Conservation (phyloP, 2,329 filamentous ascomycete species). For the Calonectria henricotiae region DNA sequence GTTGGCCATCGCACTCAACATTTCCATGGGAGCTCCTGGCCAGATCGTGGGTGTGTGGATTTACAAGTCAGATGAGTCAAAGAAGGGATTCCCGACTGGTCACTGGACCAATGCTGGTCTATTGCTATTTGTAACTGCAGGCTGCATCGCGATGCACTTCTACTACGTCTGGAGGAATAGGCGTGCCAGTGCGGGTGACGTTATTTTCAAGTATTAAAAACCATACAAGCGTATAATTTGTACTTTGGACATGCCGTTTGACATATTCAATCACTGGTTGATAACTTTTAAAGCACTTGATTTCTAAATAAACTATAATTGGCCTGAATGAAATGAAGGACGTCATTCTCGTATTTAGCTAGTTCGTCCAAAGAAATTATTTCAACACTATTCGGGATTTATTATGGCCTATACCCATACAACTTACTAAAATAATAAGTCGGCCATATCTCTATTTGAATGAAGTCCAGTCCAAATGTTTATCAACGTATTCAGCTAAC, state of each 20-base stretch:
- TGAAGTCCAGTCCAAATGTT: neutral
- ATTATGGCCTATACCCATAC: neutral
- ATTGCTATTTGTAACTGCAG: conserved; percentile 71
- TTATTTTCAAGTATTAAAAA: conserved; percentile 46
- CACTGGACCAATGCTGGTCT: conserved; percentile 77
- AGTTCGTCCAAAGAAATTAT: neutral
- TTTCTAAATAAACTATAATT: neutral
- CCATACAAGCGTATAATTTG: neutral
- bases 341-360: neutral
- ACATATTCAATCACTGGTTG: neutral
- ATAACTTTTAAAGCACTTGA: neutral
- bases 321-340: neutral
- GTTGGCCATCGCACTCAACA: conserved; percentile 78
- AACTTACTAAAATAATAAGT: neutral
- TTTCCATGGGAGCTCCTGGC: conserved; percentile 75
- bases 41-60: conserved; percentile 83
- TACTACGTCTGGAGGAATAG: conserved; percentile 68
- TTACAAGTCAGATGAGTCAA: conserved; percentile 75
- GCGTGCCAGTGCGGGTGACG: conserved; percentile 42
- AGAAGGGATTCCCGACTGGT: conserved; percentile 76
- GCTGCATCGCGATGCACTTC: conserved; percentile 68
- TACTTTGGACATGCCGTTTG: neutral
- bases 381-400: too few relatives aligned
- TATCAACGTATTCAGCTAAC: neutral
- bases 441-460: neutral